A percentile compares a stretch with the other conserved stretches of the same genome.
Conservation (phyloP, 2,329 filamentous ascomycete genomes). For the Botrytis cinerea region DNA sequence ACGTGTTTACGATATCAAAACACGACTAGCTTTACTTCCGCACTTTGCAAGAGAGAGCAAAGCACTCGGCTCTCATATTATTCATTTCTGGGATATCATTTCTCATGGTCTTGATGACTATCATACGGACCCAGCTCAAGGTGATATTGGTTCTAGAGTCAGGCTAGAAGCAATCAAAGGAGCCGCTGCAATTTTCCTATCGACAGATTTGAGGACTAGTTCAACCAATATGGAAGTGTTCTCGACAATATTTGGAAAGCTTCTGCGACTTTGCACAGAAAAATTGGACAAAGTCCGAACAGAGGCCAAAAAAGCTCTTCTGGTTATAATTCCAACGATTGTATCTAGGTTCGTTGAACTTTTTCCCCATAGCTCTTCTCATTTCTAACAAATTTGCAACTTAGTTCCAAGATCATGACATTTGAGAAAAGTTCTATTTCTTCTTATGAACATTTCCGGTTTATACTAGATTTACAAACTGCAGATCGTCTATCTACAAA, state of each 20-base stretch:
- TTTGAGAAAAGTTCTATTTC: slow-evolving; percentile 19
- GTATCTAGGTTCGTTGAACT: background rate
- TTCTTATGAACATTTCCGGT: slow-evolving; percentile 31
- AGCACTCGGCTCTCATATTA: slow-evolving; percentile 36
- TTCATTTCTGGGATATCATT: slow-evolving; percentile 42
- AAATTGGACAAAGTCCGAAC: slow-evolving; percentile 85
- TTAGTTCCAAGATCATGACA: background rate
- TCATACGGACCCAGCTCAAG: slow-evolving; percentile 77
- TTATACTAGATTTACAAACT: slow-evolving; percentile 31
- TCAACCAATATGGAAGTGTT: slow-evolving; percentile 23
- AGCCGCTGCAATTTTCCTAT: slow-evolving; percentile 53
- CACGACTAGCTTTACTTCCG: slow-evolving; percentile 56
- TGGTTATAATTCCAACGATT: slow-evolving; percentile 40
- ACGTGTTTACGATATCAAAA: slow-evolving; percentile 52
- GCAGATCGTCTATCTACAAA: slow-evolving; percentile 24
- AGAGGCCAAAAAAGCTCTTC: slow-evolving; percentile 59
- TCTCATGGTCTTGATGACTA: slow-evolving; percentile 77
- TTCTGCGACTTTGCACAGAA: slow-evolving; percentile 75
- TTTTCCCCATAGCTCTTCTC: background rate
- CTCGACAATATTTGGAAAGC: slow-evolving; percentile 28
- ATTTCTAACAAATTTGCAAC: background rate
- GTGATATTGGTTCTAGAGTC: slow-evolving; percentile 87
- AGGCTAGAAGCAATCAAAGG: slow-evolving; percentile 75
- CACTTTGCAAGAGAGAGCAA: slow-evolving; percentile 51
- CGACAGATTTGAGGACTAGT: slow-evolving; percentile 18